These are phyloP conservation scores for Lycium barbarum DNA, from an alignment of 257 asterid genomes.

Conservation along the genomic window DNA sequence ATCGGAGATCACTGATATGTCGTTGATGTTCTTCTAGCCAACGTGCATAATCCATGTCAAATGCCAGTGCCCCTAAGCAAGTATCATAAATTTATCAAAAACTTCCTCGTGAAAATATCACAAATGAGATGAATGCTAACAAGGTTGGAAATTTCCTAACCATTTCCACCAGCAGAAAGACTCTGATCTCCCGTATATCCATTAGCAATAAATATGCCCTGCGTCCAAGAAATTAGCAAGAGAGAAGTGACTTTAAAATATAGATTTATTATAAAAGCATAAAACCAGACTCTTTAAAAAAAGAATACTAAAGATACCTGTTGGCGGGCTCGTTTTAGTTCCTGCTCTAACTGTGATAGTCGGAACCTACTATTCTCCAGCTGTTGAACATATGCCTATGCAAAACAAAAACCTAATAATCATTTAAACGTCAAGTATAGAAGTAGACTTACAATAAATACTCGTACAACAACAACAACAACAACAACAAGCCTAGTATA, in stretches of 20 bases:
- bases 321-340: conserved; percentile 74
- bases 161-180: conserved; percentile 61
- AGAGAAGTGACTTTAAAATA: not conserved
- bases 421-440: conserved; percentile 29
- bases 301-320: conserved; percentile 56
- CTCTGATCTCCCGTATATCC: conserved; percentile 59
- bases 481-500: too few relatives aligned
- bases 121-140: not conserved
- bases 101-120: not conserved
- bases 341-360: conserved; percentile 88
- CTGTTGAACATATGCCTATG: conserved; percentile 91
- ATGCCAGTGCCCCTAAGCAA: conserved; percentile 66
- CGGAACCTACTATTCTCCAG: conserved; percentile 80
- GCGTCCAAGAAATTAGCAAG: conserved; percentile 33
- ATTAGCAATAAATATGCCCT: conserved; percentile 52
- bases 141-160: conserved; percentile 41
- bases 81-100: not conserved
- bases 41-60: conserved; percentile 78
- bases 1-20: conserved; percentile 67
- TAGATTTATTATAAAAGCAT: not conserved
- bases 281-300: not conserved
- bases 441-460: not conserved
- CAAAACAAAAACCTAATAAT: conserved; percentile 32
- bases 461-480: too few relatives aligned
- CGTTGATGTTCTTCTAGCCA: conserved; percentile 89